These are phyloP conservation scores for Claviceps sp. DNA, from an alignment of 2,329 filamentous ascomycete species.

Conservation along the genomic window DNA sequence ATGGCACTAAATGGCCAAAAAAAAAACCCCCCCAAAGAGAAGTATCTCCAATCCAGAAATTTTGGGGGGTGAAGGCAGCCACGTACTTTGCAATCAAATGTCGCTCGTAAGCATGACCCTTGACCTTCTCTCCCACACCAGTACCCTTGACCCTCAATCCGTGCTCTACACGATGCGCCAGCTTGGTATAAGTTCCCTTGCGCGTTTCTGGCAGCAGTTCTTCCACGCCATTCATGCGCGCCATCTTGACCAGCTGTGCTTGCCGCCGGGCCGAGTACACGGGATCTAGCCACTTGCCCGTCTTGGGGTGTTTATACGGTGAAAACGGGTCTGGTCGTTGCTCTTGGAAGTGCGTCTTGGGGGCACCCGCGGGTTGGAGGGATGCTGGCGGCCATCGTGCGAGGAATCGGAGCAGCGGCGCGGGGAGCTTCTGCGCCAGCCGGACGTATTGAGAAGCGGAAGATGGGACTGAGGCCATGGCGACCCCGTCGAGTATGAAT, in stretches of 20 bases:
- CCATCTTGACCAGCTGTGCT: conserved; percentile 81
- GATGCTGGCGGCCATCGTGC: conserved; percentile 69
- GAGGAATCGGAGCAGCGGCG: conserved; percentile 73
- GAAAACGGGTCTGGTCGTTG: conserved; percentile 67
- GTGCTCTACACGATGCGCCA: conserved; percentile 60
- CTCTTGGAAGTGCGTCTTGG: conserved; percentile 37
- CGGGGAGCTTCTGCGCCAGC: conserved; percentile 61
- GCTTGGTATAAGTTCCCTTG: conserved; percentile 59
- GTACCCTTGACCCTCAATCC: conserved; percentile 84
- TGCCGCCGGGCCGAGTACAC: conserved; percentile 74
- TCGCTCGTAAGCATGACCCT: conserved; percentile 90
- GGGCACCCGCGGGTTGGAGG: conserved; percentile 34
- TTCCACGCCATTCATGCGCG: conserved; percentile 64
- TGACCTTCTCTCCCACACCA: conserved; percentile 81
- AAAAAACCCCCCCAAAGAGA: neutral
- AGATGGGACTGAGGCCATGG: conserved; percentile 25
- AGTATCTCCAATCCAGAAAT: too few relatives aligned
- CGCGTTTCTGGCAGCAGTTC: conserved; percentile 62
- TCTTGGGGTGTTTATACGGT: conserved; percentile 62
- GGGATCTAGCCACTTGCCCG: conserved; percentile 73
- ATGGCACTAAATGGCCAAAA: neutral
- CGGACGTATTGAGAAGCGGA: conserved; percentile 30
- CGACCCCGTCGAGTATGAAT: neutral
- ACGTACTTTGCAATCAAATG: conserved; percentile 61
- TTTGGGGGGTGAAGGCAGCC: neutral